Evolutionary conservation across 2,329 filamentous ascomycete genomes (phyloP), one percentile per base, ranked within the genome.

Genomic region (Albifimbria verrucaria): DNA sequence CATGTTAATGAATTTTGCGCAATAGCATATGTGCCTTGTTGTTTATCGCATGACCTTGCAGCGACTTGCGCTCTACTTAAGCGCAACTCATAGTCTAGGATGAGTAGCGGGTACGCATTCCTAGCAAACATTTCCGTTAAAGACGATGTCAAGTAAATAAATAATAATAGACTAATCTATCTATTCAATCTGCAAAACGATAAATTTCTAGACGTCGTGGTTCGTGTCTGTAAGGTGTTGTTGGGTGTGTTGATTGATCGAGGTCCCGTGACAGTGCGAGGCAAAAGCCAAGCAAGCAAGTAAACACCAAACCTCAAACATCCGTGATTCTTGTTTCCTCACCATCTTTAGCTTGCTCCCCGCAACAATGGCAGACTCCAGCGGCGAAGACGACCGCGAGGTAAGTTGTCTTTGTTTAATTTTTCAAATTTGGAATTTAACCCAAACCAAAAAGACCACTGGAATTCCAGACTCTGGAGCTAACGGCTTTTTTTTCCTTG

Each of bases 361-460:
- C 32, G 12, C 32, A 39, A 57, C 48, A 45, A 74, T 74, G 72
- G 63, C 65, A 1, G 70, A 73, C 50, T 49, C 59, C 18, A 55
- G 64, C 0, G 55, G 55, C 24, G 66, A 70, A 25, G 63, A 73
- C 12, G 68, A 72, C 42, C 62, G 70, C 47, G 72, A 75, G 56
- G 72, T 72, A 61, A 18, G 49, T 26, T 3, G 15, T 12, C 7
- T n/a, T n/a, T 7, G 12, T n/a, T 22, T 2, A 17, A 15, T n/a
- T 12, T 17, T 15, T 10, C 10, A 47, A 20, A 7, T 48, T 17
- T 2, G 17, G 25, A 32, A 39, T 25, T 9, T 24, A n/a, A 43
- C 23, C n/a, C 32, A 39, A 39, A 39, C 5, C 5, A 39, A 39
- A 9, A 7, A 7, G 26, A 32, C 26, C 9, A 9, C 26, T 32